Evolutionary conservation across 306 rosid genomes (phyloP).

Genomic region (Luffa acutangula): DNA sequence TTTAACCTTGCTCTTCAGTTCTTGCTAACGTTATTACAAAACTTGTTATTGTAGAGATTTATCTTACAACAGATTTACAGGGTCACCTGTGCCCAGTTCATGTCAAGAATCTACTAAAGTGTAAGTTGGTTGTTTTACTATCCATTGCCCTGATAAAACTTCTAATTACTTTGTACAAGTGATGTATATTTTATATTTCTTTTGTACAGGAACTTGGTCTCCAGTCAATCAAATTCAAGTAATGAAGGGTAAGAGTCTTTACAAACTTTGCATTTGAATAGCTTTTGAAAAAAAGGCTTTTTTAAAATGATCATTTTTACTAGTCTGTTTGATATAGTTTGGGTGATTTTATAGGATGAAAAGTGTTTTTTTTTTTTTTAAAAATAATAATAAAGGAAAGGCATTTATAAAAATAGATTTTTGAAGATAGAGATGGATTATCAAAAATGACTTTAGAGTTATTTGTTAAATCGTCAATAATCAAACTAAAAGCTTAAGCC

Average conservation of each 20-base stretch:
- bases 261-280: background rate
- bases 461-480: no score
- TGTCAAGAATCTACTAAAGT: constrained; percentile 26
- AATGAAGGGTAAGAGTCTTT: constrained; percentile 32
- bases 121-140: constrained; percentile 30
- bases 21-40: background rate
- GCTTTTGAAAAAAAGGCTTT: background rate
- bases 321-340: no score
- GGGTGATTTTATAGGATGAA: no score
- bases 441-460: no score
- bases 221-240: constrained; percentile 34
- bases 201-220: constrained; percentile 46
- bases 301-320: no score
- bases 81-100: constrained; percentile 15
- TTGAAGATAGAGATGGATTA: no score
- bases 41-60: constrained; percentile 45
- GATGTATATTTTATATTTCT: background rate
- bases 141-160: background rate
- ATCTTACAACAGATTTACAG: constrained; percentile 64
- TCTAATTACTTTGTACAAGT: background rate
- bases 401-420: no score
- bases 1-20: background rate
- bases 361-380: no score
- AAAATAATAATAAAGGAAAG: no score
- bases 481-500: no score